phyloP scores from a whole-genome alignment of 768 basidiomycete genomes.

The Kwoniella dejecticola region DNA sequence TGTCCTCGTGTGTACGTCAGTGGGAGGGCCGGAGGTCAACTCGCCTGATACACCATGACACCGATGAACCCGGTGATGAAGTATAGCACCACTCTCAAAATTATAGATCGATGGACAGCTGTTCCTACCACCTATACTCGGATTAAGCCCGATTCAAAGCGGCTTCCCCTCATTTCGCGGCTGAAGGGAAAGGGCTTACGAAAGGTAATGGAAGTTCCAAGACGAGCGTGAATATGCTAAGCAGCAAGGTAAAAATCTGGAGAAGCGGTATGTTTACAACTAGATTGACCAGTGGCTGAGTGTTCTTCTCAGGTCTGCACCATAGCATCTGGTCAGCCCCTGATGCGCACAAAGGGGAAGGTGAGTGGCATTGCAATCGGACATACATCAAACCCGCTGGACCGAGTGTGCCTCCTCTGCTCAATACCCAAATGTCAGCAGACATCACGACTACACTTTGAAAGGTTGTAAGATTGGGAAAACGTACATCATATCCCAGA shows the following conservation, averaged over 20 bases:
- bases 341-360: background rate
- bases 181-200: constrained; percentile 23
- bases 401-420: constrained; percentile 65
- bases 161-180: too few species aligned
- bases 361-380: background rate
- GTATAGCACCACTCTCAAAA: constrained; percentile 66
- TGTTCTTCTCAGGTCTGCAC: constrained; percentile 64
- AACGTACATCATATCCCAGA: constrained; percentile 79
- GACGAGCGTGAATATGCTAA: constrained; percentile 65
- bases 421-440: background rate
- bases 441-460: background rate
- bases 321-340: background rate
- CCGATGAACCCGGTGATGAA: constrained; percentile 66
- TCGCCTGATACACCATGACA: constrained; percentile 75
- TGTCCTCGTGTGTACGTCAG: background rate
- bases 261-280: constrained; percentile 78
- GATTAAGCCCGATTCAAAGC: background rate
- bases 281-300: constrained; percentile 67
- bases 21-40: constrained; percentile 24
- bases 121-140: constrained; percentile 52
- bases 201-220: constrained; percentile 72
- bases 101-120: constrained; percentile 67
- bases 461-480: too few species aligned
- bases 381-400: constrained; percentile 52
- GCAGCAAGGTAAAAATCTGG: constrained; percentile 67